Conservation (phyloP, 2,329 filamentous ascomycete genomes). For the Sporothrix pseudoabietina region DNA sequence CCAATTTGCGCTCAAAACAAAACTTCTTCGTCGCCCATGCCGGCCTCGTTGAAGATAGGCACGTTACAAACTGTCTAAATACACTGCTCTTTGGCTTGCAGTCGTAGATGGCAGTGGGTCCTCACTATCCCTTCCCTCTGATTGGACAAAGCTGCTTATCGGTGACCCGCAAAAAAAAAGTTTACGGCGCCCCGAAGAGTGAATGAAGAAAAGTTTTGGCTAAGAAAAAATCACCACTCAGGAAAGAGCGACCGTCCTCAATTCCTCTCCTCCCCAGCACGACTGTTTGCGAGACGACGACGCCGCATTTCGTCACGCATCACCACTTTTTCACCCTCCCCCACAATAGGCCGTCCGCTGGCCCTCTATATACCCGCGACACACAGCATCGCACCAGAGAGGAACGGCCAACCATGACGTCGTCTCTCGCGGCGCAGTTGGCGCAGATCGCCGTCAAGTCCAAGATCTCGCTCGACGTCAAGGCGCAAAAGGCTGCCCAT, state of each 20-base stretch:
- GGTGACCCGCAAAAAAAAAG: constrained; percentile 26
- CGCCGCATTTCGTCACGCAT: constrained; percentile 20
- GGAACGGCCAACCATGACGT: constrained; percentile 35
- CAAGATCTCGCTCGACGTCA: constrained; percentile 87
- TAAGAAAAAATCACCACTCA: constrained; percentile 25
- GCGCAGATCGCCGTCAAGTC: constrained; percentile 88
- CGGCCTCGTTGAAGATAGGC: background rate
- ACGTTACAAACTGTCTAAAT: background rate
- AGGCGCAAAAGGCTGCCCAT: constrained; percentile 88
- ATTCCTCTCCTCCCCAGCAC: background rate
- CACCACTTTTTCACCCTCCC: background rate
- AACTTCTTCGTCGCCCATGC: background rate
- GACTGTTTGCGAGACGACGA: constrained; percentile 22
- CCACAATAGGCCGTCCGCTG: background rate
- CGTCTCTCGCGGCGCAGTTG: constrained; percentile 89
- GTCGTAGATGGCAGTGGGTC: background rate
- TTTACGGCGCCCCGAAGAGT: constrained; percentile 4
- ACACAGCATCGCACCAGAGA: background rate
- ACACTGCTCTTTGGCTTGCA: background rate
- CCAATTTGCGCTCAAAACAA: background rate
- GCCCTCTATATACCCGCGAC: background rate
- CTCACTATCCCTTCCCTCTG: background rate
- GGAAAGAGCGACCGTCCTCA: constrained; percentile 20
- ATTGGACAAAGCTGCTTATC: constrained; percentile 31
- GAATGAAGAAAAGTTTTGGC: constrained; percentile 27